Base-by-base conservation (phyloP, 2,329 filamentous ascomycete species). In the Aplosporella prunicola region DNA sequence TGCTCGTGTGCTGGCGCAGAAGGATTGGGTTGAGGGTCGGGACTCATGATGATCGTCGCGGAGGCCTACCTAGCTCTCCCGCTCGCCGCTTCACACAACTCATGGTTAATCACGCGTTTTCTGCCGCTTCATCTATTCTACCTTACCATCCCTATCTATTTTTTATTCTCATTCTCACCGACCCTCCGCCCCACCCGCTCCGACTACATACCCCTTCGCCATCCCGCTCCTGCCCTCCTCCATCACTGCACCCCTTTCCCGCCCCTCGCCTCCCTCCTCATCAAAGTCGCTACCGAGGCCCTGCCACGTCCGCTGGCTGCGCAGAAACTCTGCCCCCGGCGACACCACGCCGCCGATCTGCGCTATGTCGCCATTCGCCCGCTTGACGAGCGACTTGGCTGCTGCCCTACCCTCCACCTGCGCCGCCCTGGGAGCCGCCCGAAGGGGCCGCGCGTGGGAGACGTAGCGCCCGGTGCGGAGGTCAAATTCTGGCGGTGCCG, bases 241-340 rank as follows among this genome's bases (percentile, higher is more conserved):
- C 40, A 98, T 73, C 13, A 74, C 57, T 1, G 82, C 79, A 39
- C 82, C 72, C 6, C 57, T 57, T 39, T 58, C 55, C 66, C 66
- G 63, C 36, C 51, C 44, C 36, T 74, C 69, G 10, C 64, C 64
- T n/a, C 62, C 67, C 32, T 72, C 68, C n/a, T 72, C 68, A 20
- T 79, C 74, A 50, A 87, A 93, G 56, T 98, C 91, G 44, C 77
- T 93, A 0, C 91, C 91, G 16, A 98, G 62, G 0, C 91, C 91
- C 52, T 82, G 82, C 91, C 91, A 98, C 4, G 85, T 93, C 40
- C 91, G 67, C 51, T 88, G 76, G 3, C 80, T 82, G 20, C 80
- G 74, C 45, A 98, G 63, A 49, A 76, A 96, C 57, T 95, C 85
- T 0, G 91, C 91, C 0, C 86, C 91, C 0, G 91, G 91, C 30